Percentiles rank a stretch among this genome's conserved stretches.
phyloP scores from a whole-genome alignment of 2,329 filamentous ascomycete genomes.

The Fusarium sp. region DNA sequence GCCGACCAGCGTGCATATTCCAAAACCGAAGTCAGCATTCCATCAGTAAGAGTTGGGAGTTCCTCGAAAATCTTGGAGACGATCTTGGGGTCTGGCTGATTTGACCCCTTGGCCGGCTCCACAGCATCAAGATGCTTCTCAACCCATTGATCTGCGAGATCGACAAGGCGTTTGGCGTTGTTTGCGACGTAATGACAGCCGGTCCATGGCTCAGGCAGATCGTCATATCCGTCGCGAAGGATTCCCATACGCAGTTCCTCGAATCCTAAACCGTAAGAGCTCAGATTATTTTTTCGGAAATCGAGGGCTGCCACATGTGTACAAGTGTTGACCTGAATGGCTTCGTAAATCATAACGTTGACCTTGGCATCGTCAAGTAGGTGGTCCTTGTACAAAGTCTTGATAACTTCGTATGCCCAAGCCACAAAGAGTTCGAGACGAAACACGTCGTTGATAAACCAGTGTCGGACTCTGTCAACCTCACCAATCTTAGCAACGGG shows the following conservation, averaged over 20 bases:
- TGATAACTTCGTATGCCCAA: slow-evolving; percentile 84
- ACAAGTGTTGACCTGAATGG: slow-evolving; percentile 75
- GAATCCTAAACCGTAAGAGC: slow-evolving; percentile 79
- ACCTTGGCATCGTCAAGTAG: slow-evolving; percentile 69
- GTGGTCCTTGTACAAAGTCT: slow-evolving; percentile 77
- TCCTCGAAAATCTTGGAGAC: slow-evolving; percentile 64
- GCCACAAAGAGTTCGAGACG: slow-evolving; percentile 82
- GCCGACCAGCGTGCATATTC: slow-evolving; percentile 68
- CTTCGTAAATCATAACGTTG: slow-evolving; percentile 76
- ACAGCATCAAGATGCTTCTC: slow-evolving; percentile 60
- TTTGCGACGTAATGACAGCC: slow-evolving; percentile 76
- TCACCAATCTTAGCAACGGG: slow-evolving; percentile 77
- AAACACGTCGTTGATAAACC: slow-evolving; percentile 84
- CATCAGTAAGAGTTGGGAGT: slow-evolving; percentile 67
- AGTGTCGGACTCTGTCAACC: slow-evolving; percentile 85
- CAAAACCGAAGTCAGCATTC: slow-evolving; percentile 68
- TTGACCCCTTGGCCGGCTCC: slow-evolving; percentile 52
- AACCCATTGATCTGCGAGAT: slow-evolving; percentile 71
- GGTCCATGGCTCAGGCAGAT: slow-evolving; percentile 88
- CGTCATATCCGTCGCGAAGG: slow-evolving; percentile 74
- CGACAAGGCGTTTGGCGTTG: slow-evolving; percentile 72
- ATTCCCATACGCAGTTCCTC: slow-evolving; percentile 78
- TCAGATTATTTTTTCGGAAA: slow-evolving; percentile 80
- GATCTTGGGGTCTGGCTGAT: slow-evolving; percentile 57
- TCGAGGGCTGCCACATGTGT: slow-evolving; percentile 69